These are phyloP conservation scores for Hypoxylon sp. DNA, from an alignment of 2,329 filamentous ascomycete species.

Conservation along the genomic window DNA sequence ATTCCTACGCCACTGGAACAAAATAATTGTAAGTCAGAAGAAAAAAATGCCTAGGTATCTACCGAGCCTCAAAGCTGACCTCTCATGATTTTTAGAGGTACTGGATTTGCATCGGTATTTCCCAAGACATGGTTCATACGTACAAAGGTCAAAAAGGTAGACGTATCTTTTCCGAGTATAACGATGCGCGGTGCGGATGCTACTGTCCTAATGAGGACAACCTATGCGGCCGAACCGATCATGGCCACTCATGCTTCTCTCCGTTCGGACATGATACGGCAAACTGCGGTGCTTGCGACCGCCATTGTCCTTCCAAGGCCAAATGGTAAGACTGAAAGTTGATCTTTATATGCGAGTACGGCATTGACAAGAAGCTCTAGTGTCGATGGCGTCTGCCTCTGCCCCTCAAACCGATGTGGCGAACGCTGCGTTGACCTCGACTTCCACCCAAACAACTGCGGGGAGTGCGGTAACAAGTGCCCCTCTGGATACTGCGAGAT, in stretches of 20 bases:
- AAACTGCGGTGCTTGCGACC: constrained; percentile 7
- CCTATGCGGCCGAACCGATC: constrained; percentile 4
- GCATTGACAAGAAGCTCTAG: background rate
- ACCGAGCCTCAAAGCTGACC: no score
- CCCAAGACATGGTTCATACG: background rate
- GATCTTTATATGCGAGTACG: background rate
- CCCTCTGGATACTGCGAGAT: background rate
- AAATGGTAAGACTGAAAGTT: constrained; percentile 1
- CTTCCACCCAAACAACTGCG: constrained; percentile 5
- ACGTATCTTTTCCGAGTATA: background rate
- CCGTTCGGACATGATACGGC: background rate
- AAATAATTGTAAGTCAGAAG: no score
- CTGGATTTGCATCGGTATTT: no score
- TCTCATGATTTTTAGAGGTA: no score
- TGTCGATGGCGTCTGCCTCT: background rate
- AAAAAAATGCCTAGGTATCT: no score
- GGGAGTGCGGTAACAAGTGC: constrained; percentile 2
- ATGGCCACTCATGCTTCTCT: background rate
- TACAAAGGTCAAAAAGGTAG: background rate
- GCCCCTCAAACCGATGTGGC: constrained; percentile 1
- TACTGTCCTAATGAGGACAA: background rate
- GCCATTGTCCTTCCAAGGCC: background rate
- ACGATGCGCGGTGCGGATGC: constrained; percentile 5
- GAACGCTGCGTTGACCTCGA: constrained; percentile 2
- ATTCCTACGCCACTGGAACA: background rate